A percentile compares a stretch with the other conserved stretches of the same genome.
These are phyloP conservation scores for Pseudozyma sp. DNA, from an alignment of 1,284 basidiomycete genomes.

Conservation along the genomic window DNA sequence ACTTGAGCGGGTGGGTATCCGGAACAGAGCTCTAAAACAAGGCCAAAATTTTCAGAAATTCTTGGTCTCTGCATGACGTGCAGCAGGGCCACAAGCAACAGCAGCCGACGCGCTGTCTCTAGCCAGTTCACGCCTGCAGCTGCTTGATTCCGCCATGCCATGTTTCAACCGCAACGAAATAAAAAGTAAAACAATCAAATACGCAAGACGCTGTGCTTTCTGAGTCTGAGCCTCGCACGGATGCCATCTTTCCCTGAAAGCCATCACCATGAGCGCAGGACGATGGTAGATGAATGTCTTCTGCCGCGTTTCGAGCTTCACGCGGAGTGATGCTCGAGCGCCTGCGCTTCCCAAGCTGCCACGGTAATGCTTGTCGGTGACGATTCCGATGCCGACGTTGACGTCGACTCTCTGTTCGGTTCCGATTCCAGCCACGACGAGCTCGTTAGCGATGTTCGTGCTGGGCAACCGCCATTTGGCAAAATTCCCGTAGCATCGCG, in stretches of 20 bases:
- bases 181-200: neutral
- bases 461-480: neutral
- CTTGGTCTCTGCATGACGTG: neutral
- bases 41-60: neutral
- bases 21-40: constrained; percentile 2
- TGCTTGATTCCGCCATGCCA: too few relatives aligned
- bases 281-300: neutral
- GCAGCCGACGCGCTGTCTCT: too few relatives aligned
- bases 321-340: neutral
- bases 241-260: neutral
- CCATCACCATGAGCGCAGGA: neutral
- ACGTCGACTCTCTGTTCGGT: constrained; percentile 40
- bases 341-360: too few relatives aligned
- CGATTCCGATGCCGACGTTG: constrained; percentile 16
- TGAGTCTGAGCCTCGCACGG: constrained; percentile 2
- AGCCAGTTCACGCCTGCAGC: too few relatives aligned
- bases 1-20: neutral
- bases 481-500: constrained; percentile 12
- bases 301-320: neutral
- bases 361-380: constrained; percentile 13
- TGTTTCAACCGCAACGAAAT: too few relatives aligned
- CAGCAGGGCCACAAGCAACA: too few relatives aligned
- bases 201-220: constrained; percentile 1
- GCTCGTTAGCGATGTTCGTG: neutral
- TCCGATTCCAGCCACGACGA: constrained; percentile 7